A percentile compares a stretch with the other conserved stretches of the same genome.
phyloP scores from a whole-genome alignment of 148 eudicot species.

The Cornus controversa region DNA sequence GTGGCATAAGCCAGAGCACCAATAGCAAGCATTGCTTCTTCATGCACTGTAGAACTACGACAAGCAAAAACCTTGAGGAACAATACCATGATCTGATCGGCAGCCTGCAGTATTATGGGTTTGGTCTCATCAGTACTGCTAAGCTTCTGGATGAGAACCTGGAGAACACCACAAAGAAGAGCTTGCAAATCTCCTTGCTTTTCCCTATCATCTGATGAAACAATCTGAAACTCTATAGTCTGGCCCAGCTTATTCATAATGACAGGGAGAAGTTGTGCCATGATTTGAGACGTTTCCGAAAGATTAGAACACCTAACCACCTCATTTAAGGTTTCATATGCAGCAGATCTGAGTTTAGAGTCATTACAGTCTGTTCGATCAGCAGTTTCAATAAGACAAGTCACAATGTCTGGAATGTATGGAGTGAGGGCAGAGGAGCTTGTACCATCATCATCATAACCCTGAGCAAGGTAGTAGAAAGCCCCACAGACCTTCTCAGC shows the following conservation, averaged over 20 bases:
- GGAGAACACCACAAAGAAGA: conserved; percentile 38
- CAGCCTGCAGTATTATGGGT: conserved; percentile 19
- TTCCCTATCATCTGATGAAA: conserved; percentile 39
- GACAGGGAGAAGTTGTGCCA: conserved; percentile 36
- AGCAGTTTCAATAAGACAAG: conserved; percentile 24
- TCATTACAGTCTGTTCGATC: conserved; percentile 9
- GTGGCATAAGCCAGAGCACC: conserved; percentile 75
- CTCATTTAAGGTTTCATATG: conserved; percentile 43
- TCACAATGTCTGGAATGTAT: conserved; percentile 28
- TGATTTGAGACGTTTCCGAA: conserved; percentile 22
- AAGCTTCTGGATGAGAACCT: conserved; percentile 41
- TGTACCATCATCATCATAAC: conserved; percentile 34
- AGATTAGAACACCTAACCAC: conserved; percentile 40
- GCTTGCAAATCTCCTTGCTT: conserved; percentile 43
- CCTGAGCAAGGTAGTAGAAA: conserved; percentile 41
- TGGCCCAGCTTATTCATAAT: conserved; percentile 32
- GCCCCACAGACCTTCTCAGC: conserved; percentile 51
- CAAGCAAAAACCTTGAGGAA: conserved; percentile 45
- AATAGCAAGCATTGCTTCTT: conserved; percentile 80
- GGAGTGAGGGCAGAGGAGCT: conserved; percentile 33
- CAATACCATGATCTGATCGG: conserved; percentile 41
- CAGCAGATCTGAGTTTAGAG: conserved; percentile 33
- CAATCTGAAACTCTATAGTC: conserved; percentile 29
- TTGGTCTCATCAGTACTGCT: conserved; percentile 14
- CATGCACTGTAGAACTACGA: conserved; percentile 67